phyloP scores from a whole-genome alignment of 148 eudicot genomes.

The Salicornia ramosissima region DNA sequence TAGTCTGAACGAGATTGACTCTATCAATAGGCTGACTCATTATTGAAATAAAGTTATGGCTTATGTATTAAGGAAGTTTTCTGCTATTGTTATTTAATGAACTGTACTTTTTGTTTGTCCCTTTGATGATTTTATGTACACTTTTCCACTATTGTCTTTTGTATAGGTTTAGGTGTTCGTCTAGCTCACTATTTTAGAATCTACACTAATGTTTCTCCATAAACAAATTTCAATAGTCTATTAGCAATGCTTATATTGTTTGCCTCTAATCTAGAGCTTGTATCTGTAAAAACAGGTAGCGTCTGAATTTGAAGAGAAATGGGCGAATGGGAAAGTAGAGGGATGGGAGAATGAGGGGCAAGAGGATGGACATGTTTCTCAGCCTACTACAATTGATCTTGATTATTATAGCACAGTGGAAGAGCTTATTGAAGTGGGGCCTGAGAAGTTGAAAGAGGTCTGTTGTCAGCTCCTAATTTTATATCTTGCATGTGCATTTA shows the following conservation, averaged over 20 bases:
- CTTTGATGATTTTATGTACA: no score
- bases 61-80: background rate
- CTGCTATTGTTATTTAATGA: background rate
- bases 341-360: conserved; percentile 72
- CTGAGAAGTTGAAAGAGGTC: conserved; percentile 93
- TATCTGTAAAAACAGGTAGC: conserved; percentile 42
- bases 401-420: conserved; percentile 79
- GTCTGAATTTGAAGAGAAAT: conserved; percentile 89
- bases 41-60: background rate
- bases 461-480: conserved; percentile 6
- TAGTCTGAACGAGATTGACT: background rate
- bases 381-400: conserved; percentile 57
- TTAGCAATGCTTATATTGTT: background rate
- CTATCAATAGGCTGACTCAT: background rate
- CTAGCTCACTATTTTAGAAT: background rate
- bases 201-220: background rate
- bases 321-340: conserved; percentile 58
- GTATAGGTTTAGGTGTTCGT: background rate
- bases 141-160: no score
- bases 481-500: background rate
- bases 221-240: background rate
- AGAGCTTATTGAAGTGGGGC: conserved; percentile 84
- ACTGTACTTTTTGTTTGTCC: no score
- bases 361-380: conserved; percentile 57
- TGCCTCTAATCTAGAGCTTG: background rate